These are phyloP conservation scores for Nicotiana tabacum DNA, from an alignment of 257 asterid species.

Conservation along the genomic window DNA sequence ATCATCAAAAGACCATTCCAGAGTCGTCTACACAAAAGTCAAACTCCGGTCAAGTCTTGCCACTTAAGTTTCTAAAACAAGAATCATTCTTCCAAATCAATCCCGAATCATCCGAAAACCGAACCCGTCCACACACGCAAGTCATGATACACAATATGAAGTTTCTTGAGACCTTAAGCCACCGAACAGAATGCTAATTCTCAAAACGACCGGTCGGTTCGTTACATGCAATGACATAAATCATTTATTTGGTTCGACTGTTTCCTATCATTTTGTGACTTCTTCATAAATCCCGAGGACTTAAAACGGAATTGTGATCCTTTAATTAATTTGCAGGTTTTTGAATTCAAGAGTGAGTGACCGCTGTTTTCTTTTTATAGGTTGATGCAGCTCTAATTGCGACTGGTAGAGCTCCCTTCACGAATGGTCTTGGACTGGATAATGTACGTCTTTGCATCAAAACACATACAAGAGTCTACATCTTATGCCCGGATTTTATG, in stretches of 20 bases:
- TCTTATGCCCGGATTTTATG: slow-evolving; percentile 13
- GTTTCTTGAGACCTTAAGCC: too few species aligned
- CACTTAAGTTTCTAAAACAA: too few species aligned
- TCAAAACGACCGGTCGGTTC: too few species aligned
- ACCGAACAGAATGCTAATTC: too few species aligned
- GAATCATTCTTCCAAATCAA: too few species aligned
- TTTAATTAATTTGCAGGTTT: neutral
- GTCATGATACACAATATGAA: too few species aligned
- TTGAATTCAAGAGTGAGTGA: neutral
- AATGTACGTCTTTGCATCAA: slow-evolving; percentile 40
- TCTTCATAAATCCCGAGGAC: neutral
- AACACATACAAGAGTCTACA: slow-evolving; percentile 5
- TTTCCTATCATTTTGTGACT: neutral
- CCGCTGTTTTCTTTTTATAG: slow-evolving; percentile 31
- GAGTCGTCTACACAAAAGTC: too few species aligned
- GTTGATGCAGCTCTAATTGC: slow-evolving; percentile 99
- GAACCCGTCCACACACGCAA: too few species aligned
- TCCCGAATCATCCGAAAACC: too few species aligned
- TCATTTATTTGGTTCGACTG: neutral
- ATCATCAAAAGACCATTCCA: too few species aligned
- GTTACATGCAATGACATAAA: too few species aligned
- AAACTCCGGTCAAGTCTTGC: too few species aligned
- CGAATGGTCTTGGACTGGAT: slow-evolving; percentile 91
- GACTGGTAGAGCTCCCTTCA: slow-evolving; percentile 95
- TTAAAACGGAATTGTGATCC: neutral